Evolutionary conservation across 257 asterid genomes (phyloP).

Genomic region (Primulina tabacum): DNA sequence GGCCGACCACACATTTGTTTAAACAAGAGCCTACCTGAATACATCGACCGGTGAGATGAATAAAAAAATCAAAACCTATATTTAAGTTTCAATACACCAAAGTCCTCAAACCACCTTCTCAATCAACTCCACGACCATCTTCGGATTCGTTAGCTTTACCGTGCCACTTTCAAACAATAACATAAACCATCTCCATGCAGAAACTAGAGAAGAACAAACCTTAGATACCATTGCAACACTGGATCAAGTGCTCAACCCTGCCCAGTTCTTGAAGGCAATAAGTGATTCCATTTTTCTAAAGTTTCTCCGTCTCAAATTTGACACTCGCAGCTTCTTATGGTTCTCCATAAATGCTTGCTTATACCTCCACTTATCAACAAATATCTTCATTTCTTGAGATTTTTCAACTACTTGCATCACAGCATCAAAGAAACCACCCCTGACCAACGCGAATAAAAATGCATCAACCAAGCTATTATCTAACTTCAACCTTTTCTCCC

Average conservation of each 20-base stretch:
- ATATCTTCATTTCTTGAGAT: constrained; percentile 67
- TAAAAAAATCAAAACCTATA: too few relatives aligned
- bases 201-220: constrained; percentile 15
- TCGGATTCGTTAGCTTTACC: neutral
- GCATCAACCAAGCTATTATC: constrained; percentile 71
- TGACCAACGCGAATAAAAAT: constrained; percentile 78
- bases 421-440: constrained; percentile 95
- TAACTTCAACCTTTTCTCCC: constrained; percentile 44
- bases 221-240: constrained; percentile 4
- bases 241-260: constrained; percentile 69
- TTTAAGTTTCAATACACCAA: too few relatives aligned
- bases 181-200: neutral
- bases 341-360: constrained; percentile 98
- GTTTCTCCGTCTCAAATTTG: constrained; percentile 69
- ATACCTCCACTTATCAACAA: constrained; percentile 92
- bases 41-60: too few relatives aligned
- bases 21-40: too few relatives aligned
- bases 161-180: neutral
- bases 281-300: constrained; percentile 70
- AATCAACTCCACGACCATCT: too few relatives aligned
- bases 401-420: constrained; percentile 93
- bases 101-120: too few relatives aligned
- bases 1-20: too few relatives aligned
- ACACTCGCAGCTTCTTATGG: constrained; percentile 78
- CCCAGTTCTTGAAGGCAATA: constrained; percentile 93